A percentile compares a stretch with the other conserved stretches of the same genome.
Evolutionary conservation across 306 rosid genomes (phyloP).

Genomic region (Albizia julibrissin): DNA sequence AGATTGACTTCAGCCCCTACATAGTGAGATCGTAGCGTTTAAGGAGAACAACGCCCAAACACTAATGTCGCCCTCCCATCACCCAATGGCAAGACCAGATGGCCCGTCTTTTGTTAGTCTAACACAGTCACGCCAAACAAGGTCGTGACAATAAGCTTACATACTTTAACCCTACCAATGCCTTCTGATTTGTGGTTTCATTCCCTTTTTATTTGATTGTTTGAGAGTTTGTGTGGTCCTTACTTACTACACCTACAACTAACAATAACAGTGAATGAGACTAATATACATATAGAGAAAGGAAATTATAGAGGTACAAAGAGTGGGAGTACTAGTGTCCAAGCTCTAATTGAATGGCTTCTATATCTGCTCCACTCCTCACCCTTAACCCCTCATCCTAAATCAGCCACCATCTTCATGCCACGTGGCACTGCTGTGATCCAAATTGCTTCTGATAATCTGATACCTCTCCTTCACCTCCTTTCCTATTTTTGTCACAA

Average conservation of each 20-base stretch:
- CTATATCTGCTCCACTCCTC: constrained; percentile 63
- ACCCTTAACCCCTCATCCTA: constrained; percentile 84
- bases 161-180: constrained; percentile 21
- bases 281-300: too few relatives aligned
- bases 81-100: too few relatives aligned
- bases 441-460: constrained; percentile 41
- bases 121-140: too few relatives aligned
- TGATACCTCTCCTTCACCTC: constrained; percentile 46
- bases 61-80: too few relatives aligned
- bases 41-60: too few relatives aligned
- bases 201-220: not conserved
- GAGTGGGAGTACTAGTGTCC: constrained; percentile 27
- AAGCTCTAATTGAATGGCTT: constrained; percentile 50
- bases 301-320: not conserved
- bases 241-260: not conserved
- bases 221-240: constrained; percentile 47
- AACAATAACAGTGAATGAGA: not conserved
- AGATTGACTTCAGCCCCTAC: too few relatives aligned
- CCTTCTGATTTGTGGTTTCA: constrained; percentile 14
- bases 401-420: constrained; percentile 57
- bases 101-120: too few relatives aligned
- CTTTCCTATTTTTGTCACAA: constrained; percentile 48
- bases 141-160: too few relatives aligned
- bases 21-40: too few relatives aligned
- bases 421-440: constrained; percentile 74